Evolutionary conservation across 306 rosid genomes (phyloP), one percentile per base, ranked within the genome.

Genomic region (Potentilla sterilis): DNA sequence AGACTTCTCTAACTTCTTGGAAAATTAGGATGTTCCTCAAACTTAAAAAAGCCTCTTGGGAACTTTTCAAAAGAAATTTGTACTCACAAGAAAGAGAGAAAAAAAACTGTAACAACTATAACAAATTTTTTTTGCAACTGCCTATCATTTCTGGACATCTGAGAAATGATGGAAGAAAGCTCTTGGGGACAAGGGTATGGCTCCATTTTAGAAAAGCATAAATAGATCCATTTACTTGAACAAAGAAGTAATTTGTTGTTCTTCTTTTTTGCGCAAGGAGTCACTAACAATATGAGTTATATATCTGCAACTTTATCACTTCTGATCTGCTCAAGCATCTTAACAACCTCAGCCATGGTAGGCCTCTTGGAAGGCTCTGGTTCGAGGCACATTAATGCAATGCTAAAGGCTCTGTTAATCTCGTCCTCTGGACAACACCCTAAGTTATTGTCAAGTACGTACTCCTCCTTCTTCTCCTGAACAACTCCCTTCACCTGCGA

Each of bases 401-500:
- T 85, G 55, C 70, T 84, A 78, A 95, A 89, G 37, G 82, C 89
- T 42, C 55, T 83, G 77, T 86, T 81, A 47, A 94, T 86, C 83
- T 92, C 97, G 35, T 88, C 84, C 52, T 73, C 75, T 15, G 95
- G 88, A 76, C 88, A 88, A 22, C 72, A 65, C 13, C 71, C 86
- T 81, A 94, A 74, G 42, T 83, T 83, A 16, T 68, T 75, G 83
- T 94, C 97, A 44, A 94, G 84, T 79, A 83, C 97, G 11, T 85
- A 71, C 58, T 87, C 91, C 74, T 86, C 95, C 77, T 73, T 92
- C 66, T 86, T 86, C 72, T 86, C 87, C 73, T 75, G 61, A 77
- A 94, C 89, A 76, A 90, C 93, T 69, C 83, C 80, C 85, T 89
- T 95, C 77, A 92, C 98, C 98, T 95, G 91, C 71, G 76, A 48